Base-by-base conservation (phyloP, 1,139 yeast species). In the Debaryomyces coudertii region DNA sequence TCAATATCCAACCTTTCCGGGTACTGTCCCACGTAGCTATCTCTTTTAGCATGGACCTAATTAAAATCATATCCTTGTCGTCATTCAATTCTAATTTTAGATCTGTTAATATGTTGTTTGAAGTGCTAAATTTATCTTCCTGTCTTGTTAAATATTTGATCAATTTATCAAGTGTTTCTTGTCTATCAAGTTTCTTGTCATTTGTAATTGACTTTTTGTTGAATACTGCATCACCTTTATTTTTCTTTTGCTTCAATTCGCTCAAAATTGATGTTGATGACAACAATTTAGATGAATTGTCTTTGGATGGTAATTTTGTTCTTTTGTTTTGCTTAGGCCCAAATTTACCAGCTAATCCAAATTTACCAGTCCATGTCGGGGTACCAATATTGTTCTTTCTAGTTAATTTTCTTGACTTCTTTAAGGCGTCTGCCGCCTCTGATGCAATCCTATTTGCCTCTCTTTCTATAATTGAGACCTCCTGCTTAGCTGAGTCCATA, bases 311-410 rank as follows among this genome's bases (percentile, higher is more conserved):
- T 30, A 48, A n/a, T 23, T 55, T 41, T 53, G 56, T 16, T n/a
- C 29, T 25, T 27, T 50, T 47, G 16, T 40, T 48, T 45, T 48
- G 53, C 43, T 61, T 66, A 3, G 58, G 56, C 35, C 74, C 56
- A 63, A 66, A 64, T 64, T 76, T 47, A 2, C 97, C 97, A 0
- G 97, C 96, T 18, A 72, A 65, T 0, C 99, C 99, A 70, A 86
- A 90, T 54, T 80, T 80, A 0, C 99, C 99, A 0, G 99, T 93
- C 96, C 97, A 93, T 0, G 99, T 93, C 0, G 97, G 98, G 0
- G 87, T 84, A 3, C 96, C 96, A 24, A 90, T 73, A 28, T 79
- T 80, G 20, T 82, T 82, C 49, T 74, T 77, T 44, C 89, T 75
- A 0, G 96, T 81, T 24, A 72, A 68, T 47, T 71, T 78, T 42